A percentile compares a stretch with the other conserved stretches of the same genome.
These are phyloP conservation scores for Fusarium goolgardi DNA, from an alignment of 2,329 filamentous ascomycete species.

Conservation along the genomic window DNA sequence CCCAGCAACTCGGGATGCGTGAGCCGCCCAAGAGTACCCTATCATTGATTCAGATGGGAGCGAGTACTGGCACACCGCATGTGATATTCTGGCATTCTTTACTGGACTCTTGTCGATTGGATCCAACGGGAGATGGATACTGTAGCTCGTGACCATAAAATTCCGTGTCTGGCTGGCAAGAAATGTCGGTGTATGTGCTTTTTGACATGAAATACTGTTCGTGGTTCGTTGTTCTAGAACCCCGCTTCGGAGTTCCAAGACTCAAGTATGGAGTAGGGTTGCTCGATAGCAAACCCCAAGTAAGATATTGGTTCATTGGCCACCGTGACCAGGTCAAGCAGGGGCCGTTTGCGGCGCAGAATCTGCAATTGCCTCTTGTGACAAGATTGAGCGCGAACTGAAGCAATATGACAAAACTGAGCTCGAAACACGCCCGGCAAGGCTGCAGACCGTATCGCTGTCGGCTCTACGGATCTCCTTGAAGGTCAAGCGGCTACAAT, in stretches of 20 bases:
- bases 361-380: background rate
- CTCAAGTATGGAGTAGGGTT: slow-evolving; percentile 14
- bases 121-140: slow-evolving; percentile 21
- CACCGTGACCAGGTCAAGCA: slow-evolving; percentile 1
- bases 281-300: slow-evolving; percentile 13
- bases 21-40: slow-evolving; percentile 27
- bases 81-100: slow-evolving; percentile 37
- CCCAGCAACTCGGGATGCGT: slow-evolving; percentile 21
- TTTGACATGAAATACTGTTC: slow-evolving; percentile 16
- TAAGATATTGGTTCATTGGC: slow-evolving; percentile 17
- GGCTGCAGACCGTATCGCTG: slow-evolving; percentile 43
- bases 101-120: slow-evolving; percentile 23
- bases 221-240: slow-evolving; percentile 27
- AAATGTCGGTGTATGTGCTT: slow-evolving; percentile 48
- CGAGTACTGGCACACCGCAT: slow-evolving; percentile 37
- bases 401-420: slow-evolving; percentile 15
- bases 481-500: too few species aligned
- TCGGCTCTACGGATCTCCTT: slow-evolving; percentile 32
- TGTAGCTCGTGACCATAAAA: slow-evolving; percentile 37
- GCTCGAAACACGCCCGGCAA: slow-evolving; percentile 37
- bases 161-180: slow-evolving; percentile 38
- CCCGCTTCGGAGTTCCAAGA: slow-evolving; percentile 35
- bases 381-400: background rate
- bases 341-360: slow-evolving; percentile 3
- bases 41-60: slow-evolving; percentile 15